Base-by-base conservation (phyloP, 768 basidiomycete species). In the Paxillus involutus region DNA sequence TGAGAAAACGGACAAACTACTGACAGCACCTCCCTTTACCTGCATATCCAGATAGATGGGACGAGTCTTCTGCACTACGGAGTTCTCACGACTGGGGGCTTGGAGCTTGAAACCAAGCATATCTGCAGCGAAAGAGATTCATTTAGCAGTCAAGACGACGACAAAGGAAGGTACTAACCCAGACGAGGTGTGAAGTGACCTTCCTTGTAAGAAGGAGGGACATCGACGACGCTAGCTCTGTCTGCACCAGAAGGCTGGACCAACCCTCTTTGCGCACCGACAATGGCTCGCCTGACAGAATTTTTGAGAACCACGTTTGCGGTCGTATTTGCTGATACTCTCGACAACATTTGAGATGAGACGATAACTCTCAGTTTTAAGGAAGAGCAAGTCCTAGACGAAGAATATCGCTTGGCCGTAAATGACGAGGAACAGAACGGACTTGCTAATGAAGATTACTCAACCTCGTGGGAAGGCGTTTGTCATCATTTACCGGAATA, bases 21-120 rank as follows among this genome's bases (percentile, higher is more conserved):
- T 13, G 36, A 13, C 16, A 48, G 9, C 5, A 42, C 4, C 40
- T 43, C 24, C 43, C 66, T 82, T 56, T 51, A 88, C 94, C 83
- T 97, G 95, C 91, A 96, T 90, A 72, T 99, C 97, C 45, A 99
- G 84, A 72, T 99, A 99, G 59, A 99, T 98, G 16, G 97, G 94
- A 30, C 94, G 82, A 29, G 80, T 78, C 71, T 87, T 88, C 51
- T 80, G 80, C 46, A 77, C 75, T 47, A 79, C 53, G 10, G 79
- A 76, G 43, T 75, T 80, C 65, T 88, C 87, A 44, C 82, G 80
- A 50, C 69, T 77, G 36, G 84, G 81, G 47, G 79, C 72, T 61
- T 84, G 86, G 13, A 94, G 74, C 70, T 90, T 93, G 70, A 94
- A 94, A 6, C 92, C 91, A 55, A 92, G 80, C 88, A 93, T 92